A percentile compares a stretch with the other conserved stretches of the same genome.
These are phyloP conservation scores for Citrus medica DNA, from an alignment of 345 rosid species.

Conservation along the genomic window DNA sequence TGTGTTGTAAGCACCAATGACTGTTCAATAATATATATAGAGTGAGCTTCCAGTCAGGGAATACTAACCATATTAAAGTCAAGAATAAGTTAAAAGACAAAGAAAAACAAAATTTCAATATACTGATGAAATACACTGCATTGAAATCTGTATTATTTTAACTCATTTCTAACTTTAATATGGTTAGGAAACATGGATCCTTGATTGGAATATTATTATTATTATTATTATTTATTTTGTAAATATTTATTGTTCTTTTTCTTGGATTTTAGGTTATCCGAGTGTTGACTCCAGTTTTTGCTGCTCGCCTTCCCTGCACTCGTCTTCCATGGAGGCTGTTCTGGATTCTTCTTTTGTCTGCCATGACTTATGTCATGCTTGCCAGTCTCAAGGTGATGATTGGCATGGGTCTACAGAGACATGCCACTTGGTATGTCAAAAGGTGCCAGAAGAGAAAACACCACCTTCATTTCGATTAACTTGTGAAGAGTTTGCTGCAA, in stretches of 20 bases:
- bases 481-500: not conserved
- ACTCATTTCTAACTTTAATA: no score
- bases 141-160: no score
- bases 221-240: no score
- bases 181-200: no score
- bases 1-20: constrained; percentile 69
- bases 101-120: no score
- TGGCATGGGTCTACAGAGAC: constrained; percentile 79
- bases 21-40: not conserved
- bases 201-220: no score
- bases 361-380: constrained; percentile 80
- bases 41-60: no score
- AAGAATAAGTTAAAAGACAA: no score
- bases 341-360: constrained; percentile 58
- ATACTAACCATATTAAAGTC: no score
- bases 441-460: constrained; percentile 71
- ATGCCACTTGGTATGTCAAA: constrained; percentile 79
- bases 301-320: constrained; percentile 60
- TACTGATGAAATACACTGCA: no score
- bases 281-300: constrained; percentile 80
- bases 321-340: constrained; percentile 69
- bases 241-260: not conserved
- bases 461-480: constrained; percentile 51
- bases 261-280: constrained; percentile 69
- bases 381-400: constrained; percentile 77